These are phyloP conservation scores for Eimeria tenella DNA, from an alignment of 169 alveolate genomes.

Conservation along the genomic window DNA sequence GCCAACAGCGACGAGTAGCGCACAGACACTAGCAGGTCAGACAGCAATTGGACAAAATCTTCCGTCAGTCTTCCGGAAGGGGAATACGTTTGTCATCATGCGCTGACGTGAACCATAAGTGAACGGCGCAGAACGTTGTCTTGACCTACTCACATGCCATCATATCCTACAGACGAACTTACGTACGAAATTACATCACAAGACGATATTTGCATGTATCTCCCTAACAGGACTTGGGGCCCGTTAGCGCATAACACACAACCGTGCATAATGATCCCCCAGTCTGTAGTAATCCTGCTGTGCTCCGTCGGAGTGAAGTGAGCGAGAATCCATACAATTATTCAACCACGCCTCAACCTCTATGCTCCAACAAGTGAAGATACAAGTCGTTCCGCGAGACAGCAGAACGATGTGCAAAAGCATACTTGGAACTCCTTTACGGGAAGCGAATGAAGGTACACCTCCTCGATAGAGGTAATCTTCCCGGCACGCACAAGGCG, in stretches of 20 bases:
- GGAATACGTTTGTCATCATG: constrained; percentile 78
- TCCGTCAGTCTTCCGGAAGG: constrained; percentile 77
- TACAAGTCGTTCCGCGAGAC: neutral
- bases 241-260: too few species aligned
- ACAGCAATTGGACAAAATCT: constrained; percentile 55
- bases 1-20: too few species aligned
- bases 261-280: too few species aligned
- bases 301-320: too few species aligned
- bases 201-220: too few species aligned
- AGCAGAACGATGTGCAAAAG: neutral
- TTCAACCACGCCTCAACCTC: too few species aligned
- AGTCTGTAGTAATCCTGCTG: too few species aligned
- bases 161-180: too few species aligned
- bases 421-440: constrained; percentile 98
- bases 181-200: too few species aligned
- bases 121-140: neutral
- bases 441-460: constrained; percentile 99
- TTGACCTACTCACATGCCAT: neutral
- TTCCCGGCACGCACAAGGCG: constrained; percentile 98
- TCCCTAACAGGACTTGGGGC: too few species aligned
- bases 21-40: constrained; percentile 12
- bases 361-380: too few species aligned
- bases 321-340: too few species aligned
- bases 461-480: constrained; percentile 98
- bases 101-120: neutral